Evolutionary conservation across 768 basidiomycete species (phyloP), one percentile per base, ranked within the genome.

Genomic region (Scleroderma bovista): DNA sequence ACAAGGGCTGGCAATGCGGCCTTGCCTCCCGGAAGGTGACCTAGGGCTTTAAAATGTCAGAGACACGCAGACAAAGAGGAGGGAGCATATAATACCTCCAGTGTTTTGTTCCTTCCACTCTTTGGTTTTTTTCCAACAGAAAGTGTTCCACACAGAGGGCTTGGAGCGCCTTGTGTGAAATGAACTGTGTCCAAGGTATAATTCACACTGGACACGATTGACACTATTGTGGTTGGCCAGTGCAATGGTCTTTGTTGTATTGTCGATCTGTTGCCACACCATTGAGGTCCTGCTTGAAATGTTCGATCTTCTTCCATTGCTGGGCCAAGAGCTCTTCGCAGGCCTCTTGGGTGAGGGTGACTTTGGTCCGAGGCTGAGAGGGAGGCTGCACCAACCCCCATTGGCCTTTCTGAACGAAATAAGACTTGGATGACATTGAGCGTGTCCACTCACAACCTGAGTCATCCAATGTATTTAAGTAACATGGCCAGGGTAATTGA

Each of bases 71-170:
- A 29, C 9, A 9, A 29, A 29, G 26, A 9, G 26, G n/a, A 9
- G 26, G 26, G 9, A 29, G 26, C 26, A 29, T 29, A 29, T 5
- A 4, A 29, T 29, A 29, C 26, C 26, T 5, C 9, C 19, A 11
- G n/a, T n/a, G n/a, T 26, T 15, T 1, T 45, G 17, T 45, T 40
- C 26, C 26, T 29, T 4, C 26, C 4, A 29, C 9, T 29, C 26
- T 29, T 9, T 23, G 26, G 37, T 44, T 33, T 49, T 49, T 42
- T 53, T 53, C 48, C 48, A 53, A 33, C 31, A 53, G 48, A 53
- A 53, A 10, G 9, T 7, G 15, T 53, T 53, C 48, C 52, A 53
- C n/a, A 19, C 29, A 33, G 38, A 50, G 3, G 22, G 19, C 43
- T 45, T 49, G 29, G 46, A 33, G 22, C 1, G 8, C 48, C 36